Base-by-base conservation (phyloP, 805 yeast species). In the Peterozyma toletana region DNA sequence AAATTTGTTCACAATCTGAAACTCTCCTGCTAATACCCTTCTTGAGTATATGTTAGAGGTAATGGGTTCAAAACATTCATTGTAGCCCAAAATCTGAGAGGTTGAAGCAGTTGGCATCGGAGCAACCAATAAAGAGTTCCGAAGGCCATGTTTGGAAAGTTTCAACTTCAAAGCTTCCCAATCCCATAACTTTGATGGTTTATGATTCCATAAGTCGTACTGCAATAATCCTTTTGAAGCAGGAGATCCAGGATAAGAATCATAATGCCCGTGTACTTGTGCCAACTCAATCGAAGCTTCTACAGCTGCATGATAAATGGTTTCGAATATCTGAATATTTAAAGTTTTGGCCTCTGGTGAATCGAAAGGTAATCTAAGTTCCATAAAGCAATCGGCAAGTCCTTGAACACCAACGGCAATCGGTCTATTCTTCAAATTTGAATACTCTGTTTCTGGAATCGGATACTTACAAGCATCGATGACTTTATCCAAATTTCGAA, bases 81-180 rank as follows among this genome's bases (percentile, higher is more conserved):
- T 77, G 60, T 70, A 72, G 50, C 82, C 83, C 55, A 77, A 67
- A 48, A 77, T 77, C 58, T 77, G 83, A 9, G 82, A 77, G 5
- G 82, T 77, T 18, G 82, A 77, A n/a, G 82, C 82, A 47, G 83
- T 77, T 37, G 83, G 83, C 83, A 77, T 77, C 48, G 81, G 81
- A 1, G 83, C 83, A 49, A 77, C 80, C 51, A 77, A 68, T 51
- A 77, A 65, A 33, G 83, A 77, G 63, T 77, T 77, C 62, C 83
- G 69, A 38, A 77, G 53, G 38, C 83, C 83, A 54, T 69, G 65
- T 49, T 66, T 64, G 41, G 68, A 67, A 54, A 77, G 62, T 46
- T 67, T 62, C 48, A 63, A 68, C 60, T 75, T 77, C 53, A 77
- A 63, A n/a, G 62, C 42, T 52, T 74, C 80, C 83, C 83, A 77